Evolutionary conservation across 2,329 filamentous ascomycete genomes (phyloP), one percentile per base, ranked within the genome.

Genomic region (Escovopsis weberi): DNA sequence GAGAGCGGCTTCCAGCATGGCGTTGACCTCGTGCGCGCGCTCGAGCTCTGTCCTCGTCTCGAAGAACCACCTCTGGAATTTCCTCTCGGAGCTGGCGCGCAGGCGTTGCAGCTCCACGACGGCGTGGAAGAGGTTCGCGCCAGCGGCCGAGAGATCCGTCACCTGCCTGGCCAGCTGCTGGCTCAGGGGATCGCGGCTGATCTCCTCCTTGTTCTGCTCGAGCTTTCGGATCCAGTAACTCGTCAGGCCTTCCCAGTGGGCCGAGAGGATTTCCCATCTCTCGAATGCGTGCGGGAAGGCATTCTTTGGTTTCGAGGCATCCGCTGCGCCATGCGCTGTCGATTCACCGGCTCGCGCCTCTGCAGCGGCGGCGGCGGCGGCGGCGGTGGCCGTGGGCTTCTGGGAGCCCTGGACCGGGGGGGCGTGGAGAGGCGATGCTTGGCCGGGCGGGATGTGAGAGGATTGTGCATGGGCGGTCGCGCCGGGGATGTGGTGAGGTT

Each of bases 21-120:
- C 87, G 44, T 86, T 84, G 33, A 83, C 70, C 61, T 96, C 91
- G 50, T 85, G 82, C 40, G 80, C 74, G 26, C 83, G 79, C 64
- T 96, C 91, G 50, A 94, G 78, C 51, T 96, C 88, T 30, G 81
- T 75, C 41, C 88, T 75, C 7, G 88, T 94, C 59, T 98, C 91
- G 53, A 94, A 94, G 64, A 96, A 96, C 91, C 91, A 98, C 40
- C 91, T 77, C 63, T 98, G 91, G 54, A 98, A 98, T 59, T 96
- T 96, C 49, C 91, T 80, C 62, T 98, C 91, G 0, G 89, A 96
- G 43, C 87, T 94, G 33, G 91, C 91, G 37, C 91, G 82, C 26
- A 98, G 70, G 28, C 91, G 80, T 60, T 98, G 91, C 38, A 98
- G 68, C 61, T 98, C 91, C 4, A 98, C 91, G 0, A 98, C 88